A percentile compares a stretch with the other conserved stretches of the same genome.
These are phyloP conservation scores for Mucor racemosus DNA, from an alignment of 371 early-diverging fungal genomes.

Conservation along the genomic window DNA sequence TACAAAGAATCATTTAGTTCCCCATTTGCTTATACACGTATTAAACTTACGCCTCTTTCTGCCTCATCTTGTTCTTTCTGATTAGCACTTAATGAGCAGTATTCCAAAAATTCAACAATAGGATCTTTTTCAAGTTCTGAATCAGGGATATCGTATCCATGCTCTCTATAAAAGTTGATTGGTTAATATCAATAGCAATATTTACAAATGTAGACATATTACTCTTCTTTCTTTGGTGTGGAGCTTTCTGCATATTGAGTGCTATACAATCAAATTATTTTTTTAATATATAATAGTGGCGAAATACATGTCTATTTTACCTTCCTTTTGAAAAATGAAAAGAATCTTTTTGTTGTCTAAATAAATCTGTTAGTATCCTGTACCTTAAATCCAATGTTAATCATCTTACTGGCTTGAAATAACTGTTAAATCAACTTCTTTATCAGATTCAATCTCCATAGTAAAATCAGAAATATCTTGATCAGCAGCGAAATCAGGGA, in stretches of 20 bases:
- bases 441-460: not conserved
- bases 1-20: not conserved
- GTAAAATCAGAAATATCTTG: not conserved
- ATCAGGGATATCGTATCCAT: not conserved
- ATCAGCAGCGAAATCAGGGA: not conserved
- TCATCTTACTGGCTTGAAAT: not conserved
- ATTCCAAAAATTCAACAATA: slow-evolving; percentile 39
- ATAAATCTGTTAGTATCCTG: not conserved
- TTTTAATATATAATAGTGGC: too few species aligned
- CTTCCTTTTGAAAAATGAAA: not conserved
- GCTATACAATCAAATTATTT: too few species aligned
- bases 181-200: too few species aligned
- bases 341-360: not conserved
- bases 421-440: not conserved
- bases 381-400: not conserved
- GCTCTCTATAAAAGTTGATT: not conserved
- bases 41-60: slow-evolving; percentile 26
- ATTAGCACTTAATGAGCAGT: slow-evolving; percentile 31
- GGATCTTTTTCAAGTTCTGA: slow-evolving; percentile 10
- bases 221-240: too few species aligned
- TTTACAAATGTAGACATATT: too few species aligned
- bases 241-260: too few species aligned
- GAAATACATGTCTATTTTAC: not conserved
- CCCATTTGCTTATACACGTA: not conserved
- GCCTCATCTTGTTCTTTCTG: slow-evolving; percentile 37